These are phyloP conservation scores for Termitomyces sp. DNA, from an alignment of 768 basidiomycete genomes.

Conservation along the genomic window DNA sequence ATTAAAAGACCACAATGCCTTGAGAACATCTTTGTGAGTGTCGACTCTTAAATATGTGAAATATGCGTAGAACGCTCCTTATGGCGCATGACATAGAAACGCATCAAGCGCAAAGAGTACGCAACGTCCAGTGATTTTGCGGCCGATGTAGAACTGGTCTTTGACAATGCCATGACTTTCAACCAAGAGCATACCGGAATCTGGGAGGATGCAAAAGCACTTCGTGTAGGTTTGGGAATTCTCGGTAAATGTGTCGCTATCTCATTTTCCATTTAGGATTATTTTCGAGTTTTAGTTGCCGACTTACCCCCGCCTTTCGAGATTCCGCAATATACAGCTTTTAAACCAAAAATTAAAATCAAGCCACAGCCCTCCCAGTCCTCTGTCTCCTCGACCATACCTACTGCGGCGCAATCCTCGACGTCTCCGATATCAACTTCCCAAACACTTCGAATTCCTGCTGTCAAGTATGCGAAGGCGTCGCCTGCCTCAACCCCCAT, in stretches of 20 bases:
- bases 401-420: constrained; percentile 7
- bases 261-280: constrained; percentile 40
- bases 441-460: constrained; percentile 34
- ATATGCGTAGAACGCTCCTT: background rate
- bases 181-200: constrained; percentile 83
- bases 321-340: constrained; percentile 55
- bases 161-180: constrained; percentile 83
- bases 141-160: constrained; percentile 84
- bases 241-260: constrained; percentile 4
- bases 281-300: constrained; percentile 71
- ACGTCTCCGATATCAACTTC: constrained; percentile 16
- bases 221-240: constrained; percentile 44
- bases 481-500: constrained; percentile 16
- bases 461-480: constrained; percentile 11
- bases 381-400: constrained; percentile 14
- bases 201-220: constrained; percentile 69
- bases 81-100: constrained; percentile 45
- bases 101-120: constrained; percentile 78
- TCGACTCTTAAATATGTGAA: background rate
- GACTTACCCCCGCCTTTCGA: constrained; percentile 65
- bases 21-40: constrained; percentile 67
- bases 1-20: constrained; percentile 79
- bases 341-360: constrained; percentile 64
- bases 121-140: constrained; percentile 61
- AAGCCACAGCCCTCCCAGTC: constrained; percentile 43